A percentile compares a stretch with the other conserved stretches of the same genome.
Evolutionary conservation across 371 early-diverging fungal genomes (phyloP).

Genomic region (Mortierella sp.): DNA sequence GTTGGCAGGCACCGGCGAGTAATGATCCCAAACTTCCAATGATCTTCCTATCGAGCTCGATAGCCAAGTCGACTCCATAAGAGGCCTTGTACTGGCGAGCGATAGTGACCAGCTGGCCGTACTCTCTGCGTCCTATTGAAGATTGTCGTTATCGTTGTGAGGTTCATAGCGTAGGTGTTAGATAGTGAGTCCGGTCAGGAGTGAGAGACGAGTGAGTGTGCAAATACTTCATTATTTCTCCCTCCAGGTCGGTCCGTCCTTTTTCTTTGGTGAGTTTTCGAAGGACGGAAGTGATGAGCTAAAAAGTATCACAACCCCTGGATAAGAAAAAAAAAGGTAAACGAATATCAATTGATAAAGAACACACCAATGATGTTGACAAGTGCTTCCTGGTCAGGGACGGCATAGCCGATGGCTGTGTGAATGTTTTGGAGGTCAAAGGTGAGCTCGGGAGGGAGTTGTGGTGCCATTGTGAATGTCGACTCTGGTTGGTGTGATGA

Average conservation of each 20-base stretch:
- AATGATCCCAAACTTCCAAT: slow-evolving; percentile 47
- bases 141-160: background rate
- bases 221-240: background rate
- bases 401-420: slow-evolving; percentile 27
- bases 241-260: background rate
- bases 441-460: slow-evolving; percentile 39
- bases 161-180: background rate
- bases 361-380: slow-evolving; percentile 48
- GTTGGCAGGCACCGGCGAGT: slow-evolving; percentile 26
- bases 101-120: slow-evolving; percentile 41
- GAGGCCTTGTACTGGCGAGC: slow-evolving; percentile 43
- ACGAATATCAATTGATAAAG: background rate
- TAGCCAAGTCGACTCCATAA: slow-evolving; percentile 35
- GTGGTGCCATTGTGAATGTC: slow-evolving; percentile 23
- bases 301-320: background rate
- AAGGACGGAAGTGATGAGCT: background rate
- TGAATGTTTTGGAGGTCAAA: slow-evolving; percentile 48
- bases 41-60: slow-evolving; percentile 42
- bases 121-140: slow-evolving; percentile 45
- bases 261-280: background rate
- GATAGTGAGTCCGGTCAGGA: background rate
- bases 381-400: slow-evolving; percentile 46
- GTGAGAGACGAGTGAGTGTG: background rate
- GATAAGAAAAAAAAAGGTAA: background rate
- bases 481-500: too few species aligned